Evolutionary conservation across 2,329 filamentous ascomycete genomes (phyloP), one percentile per base, ranked within the genome.

Genomic region (Kalmusia sp.): DNA sequence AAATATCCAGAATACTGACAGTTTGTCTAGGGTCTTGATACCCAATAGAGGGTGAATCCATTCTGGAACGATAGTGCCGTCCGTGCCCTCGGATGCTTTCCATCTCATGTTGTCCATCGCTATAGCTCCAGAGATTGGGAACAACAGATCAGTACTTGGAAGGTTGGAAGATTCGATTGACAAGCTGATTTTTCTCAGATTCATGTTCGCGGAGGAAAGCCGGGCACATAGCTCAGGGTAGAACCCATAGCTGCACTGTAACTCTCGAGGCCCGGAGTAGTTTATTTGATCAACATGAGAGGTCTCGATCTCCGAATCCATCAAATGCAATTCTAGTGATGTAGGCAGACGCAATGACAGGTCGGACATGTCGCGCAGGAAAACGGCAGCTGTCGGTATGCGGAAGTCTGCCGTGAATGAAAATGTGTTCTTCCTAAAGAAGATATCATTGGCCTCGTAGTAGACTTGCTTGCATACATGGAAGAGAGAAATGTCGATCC

Each of bases 381-480:
- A 69, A 0, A 52, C 55, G 8, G 66, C 58, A 3, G 62, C 63
- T 22, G 64, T 67, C 22, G 67, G 59, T 14, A 69, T 52, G 8
- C 58, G 44, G 21, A 63, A 65, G 24, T 57, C 53, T 17, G 39
- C 38, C 2, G 45, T 61, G 48, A 70, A 68, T 22, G 56, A 58
- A 43, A 70, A 70, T 4, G 48, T 47, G 21, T 65, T 67, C 30
- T 57, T 62, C 11, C 55, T 44, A 39, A 69, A 68, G 47, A 69
- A 66, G 9, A 63, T 21, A 14, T 60, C 49, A 17, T 43, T 45
- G 15, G 64, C 63, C 44, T 70, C 67, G 7, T n/a, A 7, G 24
- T 66, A 58, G 4, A 68, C 44, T 33, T 62, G 62, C 22, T 57
- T 59, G 41, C 62, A 67, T 2, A 63, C 58, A 30, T 55, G 59